phyloP scores from a whole-genome alignment of 2,329 filamentous ascomycete species.

The Clarireedia monteithiana region DNA sequence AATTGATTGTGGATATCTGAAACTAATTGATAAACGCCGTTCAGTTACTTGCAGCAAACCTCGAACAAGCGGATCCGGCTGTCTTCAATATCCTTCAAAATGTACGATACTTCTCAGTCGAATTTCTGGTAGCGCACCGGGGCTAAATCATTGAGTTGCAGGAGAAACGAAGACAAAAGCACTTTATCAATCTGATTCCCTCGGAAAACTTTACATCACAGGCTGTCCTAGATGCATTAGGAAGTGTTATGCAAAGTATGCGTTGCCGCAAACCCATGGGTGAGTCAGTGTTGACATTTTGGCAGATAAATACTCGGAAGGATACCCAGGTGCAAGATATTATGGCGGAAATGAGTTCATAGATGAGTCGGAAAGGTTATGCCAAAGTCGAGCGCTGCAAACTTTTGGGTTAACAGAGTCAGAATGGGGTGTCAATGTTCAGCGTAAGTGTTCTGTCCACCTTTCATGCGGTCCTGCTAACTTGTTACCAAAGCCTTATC shows the following conservation, averaged over 20 bases:
- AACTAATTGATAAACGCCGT: slow-evolving; percentile 12
- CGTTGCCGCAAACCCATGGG: slow-evolving; percentile 23
- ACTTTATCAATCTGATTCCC: slow-evolving; percentile 96
- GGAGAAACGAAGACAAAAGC: slow-evolving; percentile 95
- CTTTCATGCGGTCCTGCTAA: slow-evolving; percentile 13
- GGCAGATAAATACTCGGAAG: slow-evolving; percentile 93
- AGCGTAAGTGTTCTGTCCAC: slow-evolving; percentile 47
- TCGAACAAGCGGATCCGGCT: slow-evolving; percentile 77
- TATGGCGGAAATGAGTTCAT: slow-evolving; percentile 97
- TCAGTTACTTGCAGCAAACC: slow-evolving; percentile 70
- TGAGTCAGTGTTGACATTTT: slow-evolving; percentile 32
- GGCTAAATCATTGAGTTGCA: slow-evolving; percentile 31
- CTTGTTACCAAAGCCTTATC: slow-evolving; percentile 24
- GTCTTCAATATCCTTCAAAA: slow-evolving; percentile 88
- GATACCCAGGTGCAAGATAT: slow-evolving; percentile 92
- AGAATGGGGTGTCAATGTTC: slow-evolving; percentile 96
- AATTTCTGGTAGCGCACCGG: background rate
- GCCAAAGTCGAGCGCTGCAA: slow-evolving; percentile 82
- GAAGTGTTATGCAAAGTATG: slow-evolving; percentile 90
- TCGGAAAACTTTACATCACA: slow-evolving; percentile 95
- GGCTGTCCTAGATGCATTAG: slow-evolving; percentile 82
- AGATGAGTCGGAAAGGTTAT: slow-evolving; percentile 80
- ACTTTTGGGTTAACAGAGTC: slow-evolving; percentile 76
- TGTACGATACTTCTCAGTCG: slow-evolving; percentile 39
- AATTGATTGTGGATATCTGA: background rate